Conservation (phyloP, 164 flowering plant genomes). For the Protea cynaroides region DNA sequence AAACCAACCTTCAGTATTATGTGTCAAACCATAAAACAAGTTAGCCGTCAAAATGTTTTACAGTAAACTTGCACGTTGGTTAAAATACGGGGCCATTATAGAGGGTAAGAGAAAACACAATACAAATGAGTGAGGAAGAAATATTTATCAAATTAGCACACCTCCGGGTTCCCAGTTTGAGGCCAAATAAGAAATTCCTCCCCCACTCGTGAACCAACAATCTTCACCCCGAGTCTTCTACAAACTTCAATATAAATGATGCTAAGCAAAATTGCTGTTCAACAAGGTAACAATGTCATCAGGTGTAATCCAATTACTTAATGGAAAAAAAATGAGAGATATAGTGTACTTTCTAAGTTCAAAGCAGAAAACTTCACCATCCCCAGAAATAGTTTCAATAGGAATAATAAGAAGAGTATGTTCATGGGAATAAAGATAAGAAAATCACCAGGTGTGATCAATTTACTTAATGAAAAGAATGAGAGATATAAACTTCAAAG, state of each 20-base stretch:
- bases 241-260: slow-evolving; percentile 68
- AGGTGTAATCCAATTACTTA: neutral
- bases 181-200: slow-evolving; percentile 81
- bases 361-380: neutral
- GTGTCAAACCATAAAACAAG: neutral
- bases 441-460: neutral
- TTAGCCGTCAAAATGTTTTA: neutral
- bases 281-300: neutral
- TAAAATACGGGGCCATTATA: neutral
- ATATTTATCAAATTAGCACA: slow-evolving; percentile 9
- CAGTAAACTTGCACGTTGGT: neutral
- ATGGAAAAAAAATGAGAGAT: too few relatives aligned
- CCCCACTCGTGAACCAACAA: slow-evolving; percentile 71
- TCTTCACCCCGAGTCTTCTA: slow-evolving; percentile 50
- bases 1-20: neutral
- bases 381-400: neutral
- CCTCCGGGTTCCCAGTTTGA: slow-evolving; percentile 54
- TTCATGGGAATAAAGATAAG: neutral
- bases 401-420: neutral
- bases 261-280: slow-evolving; percentile 59
- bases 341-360: too few relatives aligned
- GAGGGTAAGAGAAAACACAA: neutral
- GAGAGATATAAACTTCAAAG: too few relatives aligned
- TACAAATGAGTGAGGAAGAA: neutral
- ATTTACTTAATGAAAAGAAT: neutral